Conservation (phyloP, 2,329 filamentous ascomycete species). For the Sporothrix humicola region DNA sequence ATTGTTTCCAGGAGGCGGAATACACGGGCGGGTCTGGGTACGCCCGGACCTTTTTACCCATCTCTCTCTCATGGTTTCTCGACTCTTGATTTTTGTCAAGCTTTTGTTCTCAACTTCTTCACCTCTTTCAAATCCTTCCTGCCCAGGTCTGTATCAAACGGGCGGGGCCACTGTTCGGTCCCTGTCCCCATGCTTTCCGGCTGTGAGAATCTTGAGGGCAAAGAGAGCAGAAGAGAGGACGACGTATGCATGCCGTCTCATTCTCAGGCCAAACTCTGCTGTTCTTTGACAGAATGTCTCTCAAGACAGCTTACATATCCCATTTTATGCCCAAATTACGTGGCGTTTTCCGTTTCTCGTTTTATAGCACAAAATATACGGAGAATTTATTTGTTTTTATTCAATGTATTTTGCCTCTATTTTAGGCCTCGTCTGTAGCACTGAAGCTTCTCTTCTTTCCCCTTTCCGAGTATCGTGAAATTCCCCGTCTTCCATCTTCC, state of each 20-base stretch:
- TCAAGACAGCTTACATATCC: constrained; percentile 10
- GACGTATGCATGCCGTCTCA: constrained; percentile 3
- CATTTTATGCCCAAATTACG: not conserved
- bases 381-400: too few species aligned
- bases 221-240: not conserved
- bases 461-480: not conserved
- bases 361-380: not conserved
- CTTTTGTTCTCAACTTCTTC: not conserved
- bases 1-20: constrained; percentile 32
- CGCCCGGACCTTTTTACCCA: constrained; percentile 13
- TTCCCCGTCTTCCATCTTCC: not conserved
- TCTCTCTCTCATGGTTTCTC: not conserved
- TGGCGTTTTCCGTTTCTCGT: not conserved
- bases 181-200: not conserved
- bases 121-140: not conserved
- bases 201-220: not conserved
- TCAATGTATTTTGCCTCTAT: not conserved
- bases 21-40: constrained; percentile 21
- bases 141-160: constrained; percentile 1
- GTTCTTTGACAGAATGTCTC: not conserved
- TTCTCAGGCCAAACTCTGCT: not conserved
- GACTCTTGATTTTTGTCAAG: not conserved
- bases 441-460: not conserved
- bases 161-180: not conserved
- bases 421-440: not conserved